phyloP scores from a whole-genome alignment of 345 rosid genomes.

The Gossypium sturtianum region DNA sequence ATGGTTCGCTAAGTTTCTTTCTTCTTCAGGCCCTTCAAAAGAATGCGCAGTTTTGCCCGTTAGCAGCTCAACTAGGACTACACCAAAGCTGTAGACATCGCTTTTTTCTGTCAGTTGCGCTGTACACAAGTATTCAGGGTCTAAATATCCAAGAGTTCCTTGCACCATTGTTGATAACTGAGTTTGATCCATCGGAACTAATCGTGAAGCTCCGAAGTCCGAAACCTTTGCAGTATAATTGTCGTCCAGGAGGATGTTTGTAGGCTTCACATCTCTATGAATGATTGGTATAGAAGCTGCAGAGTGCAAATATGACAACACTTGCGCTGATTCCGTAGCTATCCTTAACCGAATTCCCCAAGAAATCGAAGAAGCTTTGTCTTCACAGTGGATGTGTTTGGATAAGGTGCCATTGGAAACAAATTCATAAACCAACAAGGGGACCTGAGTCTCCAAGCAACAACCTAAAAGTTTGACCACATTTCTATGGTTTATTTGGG shows the following conservation, averaged over 20 bases:
- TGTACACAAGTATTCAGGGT: conserved; percentile 14
- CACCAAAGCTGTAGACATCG: conserved; percentile 47
- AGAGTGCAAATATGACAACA: neutral
- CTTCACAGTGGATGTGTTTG: neutral
- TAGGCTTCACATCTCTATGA: neutral
- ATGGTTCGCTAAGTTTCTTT: neutral
- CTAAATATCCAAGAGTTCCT: conserved; percentile 12
- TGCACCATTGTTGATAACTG: conserved; percentile 33
- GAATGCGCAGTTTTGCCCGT: conserved; percentile 28
- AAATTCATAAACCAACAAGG: neutral
- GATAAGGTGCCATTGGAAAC: neutral
- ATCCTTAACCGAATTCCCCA: neutral
- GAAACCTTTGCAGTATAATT: conserved; percentile 36
- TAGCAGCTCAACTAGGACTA: conserved; percentile 40
- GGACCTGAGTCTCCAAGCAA: conserved; percentile 4
- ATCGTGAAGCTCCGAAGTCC: conserved; percentile 46
- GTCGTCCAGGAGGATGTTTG: conserved; percentile 6
- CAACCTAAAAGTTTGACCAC: neutral
- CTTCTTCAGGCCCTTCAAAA: neutral
- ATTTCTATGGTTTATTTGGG: conserved; percentile 1
- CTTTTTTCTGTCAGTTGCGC: conserved; percentile 22
- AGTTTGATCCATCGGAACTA: conserved; percentile 34
- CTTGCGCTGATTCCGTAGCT: neutral
- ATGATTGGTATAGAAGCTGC: neutral
- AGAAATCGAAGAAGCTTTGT: neutral